A percentile compares a stretch with the other conserved stretches of the same genome.
phyloP scores from a whole-genome alignment of 768 basidiomycete genomes.

The Rhizopogon roseolus region DNA sequence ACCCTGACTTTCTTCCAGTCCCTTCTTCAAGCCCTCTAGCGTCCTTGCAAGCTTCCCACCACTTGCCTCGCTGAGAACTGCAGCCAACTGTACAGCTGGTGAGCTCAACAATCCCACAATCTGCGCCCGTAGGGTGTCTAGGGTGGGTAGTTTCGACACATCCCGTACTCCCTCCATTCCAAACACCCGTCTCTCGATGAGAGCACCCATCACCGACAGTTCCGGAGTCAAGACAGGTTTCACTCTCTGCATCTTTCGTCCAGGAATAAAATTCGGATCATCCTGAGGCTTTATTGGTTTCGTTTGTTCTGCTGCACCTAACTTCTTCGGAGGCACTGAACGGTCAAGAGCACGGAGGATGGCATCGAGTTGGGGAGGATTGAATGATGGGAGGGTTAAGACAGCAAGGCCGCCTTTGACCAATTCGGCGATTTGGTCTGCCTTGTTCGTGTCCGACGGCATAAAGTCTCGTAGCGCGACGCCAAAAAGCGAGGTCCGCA shows the following conservation, averaged over 20 bases:
- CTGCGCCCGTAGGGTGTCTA: conserved; percentile 76
- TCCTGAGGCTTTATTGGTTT: conserved; percentile 49
- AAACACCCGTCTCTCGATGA: conserved; percentile 75
- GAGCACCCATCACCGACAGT: conserved; percentile 68
- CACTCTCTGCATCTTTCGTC: conserved; percentile 59
- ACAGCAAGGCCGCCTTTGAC: conserved; percentile 61
- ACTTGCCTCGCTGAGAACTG: conserved; percentile 61
- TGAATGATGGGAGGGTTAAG: conserved; percentile 58
- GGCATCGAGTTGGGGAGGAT: conserved; percentile 68
- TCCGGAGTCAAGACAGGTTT: conserved; percentile 56
- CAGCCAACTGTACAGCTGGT: conserved; percentile 70
- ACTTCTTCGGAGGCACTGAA: conserved; percentile 54
- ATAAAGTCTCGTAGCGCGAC: conserved; percentile 65
- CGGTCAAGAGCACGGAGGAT: conserved; percentile 66
- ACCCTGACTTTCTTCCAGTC: conserved; percentile 48
- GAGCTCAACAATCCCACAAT: conserved; percentile 79
- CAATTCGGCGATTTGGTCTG: conserved; percentile 49
- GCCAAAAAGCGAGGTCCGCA: conserved; percentile 77
- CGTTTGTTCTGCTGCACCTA: conserved; percentile 47
- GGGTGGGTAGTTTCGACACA: conserved; percentile 69
- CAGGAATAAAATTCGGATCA: conserved; percentile 59
- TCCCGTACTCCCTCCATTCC: conserved; percentile 52
- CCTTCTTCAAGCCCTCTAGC: conserved; percentile 68
- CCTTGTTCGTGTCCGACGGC: conserved; percentile 42
- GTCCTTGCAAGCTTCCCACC: conserved; percentile 69